Evolutionary conservation across 306 rosid species (phyloP), one percentile per base, ranked within the genome.

Genomic region (Senna siamea): DNA sequence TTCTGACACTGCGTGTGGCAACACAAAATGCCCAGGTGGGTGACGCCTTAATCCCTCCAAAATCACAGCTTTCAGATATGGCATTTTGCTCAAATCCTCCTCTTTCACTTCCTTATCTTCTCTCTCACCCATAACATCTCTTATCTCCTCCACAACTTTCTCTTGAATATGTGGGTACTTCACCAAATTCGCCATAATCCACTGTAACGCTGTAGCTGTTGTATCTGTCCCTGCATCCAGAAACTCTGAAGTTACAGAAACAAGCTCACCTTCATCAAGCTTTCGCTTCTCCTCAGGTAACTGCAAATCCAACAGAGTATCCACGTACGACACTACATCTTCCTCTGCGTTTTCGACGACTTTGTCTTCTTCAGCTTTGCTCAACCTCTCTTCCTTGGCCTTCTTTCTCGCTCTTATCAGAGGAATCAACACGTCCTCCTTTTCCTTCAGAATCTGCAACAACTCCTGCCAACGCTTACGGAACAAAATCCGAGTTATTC

Each of bases 151-250:
- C 1, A 35, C 22, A 35, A 35, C 1, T 46, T 1, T 60, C 17
- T 35, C 23, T 9, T 60, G 47, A 0, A 60, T 4, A 3, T 38
- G 58, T 5, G 70, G 82, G 54, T 85, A 30, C 72, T 82, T 82
- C 47, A 82, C 89, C 74, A 85, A 4, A 73, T 82, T 85, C 2
- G 86, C 86, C 86, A 85, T 46, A 12, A 85, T 77, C 89, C 89
- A 85, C 30, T 85, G 65, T 78, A 85, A 18, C 2, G 86, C 70
- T 0, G 85, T 79, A 0, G 83, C 23, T 0, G 89, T 82, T 0
- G 89, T 76, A 0, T 85, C 86, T 0, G 86, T 79, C 1, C 86
- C 86, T 0, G 71, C 66, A 4, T 60, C 9, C 6, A 60, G 26
- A 35, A 60, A 60, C 66, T 60, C 66, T 0, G 14, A n/a, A 6